Evolutionary conservation across 2,329 filamentous ascomycete genomes (phyloP).

Genomic region (Alternaria novae-zelandiae): DNA sequence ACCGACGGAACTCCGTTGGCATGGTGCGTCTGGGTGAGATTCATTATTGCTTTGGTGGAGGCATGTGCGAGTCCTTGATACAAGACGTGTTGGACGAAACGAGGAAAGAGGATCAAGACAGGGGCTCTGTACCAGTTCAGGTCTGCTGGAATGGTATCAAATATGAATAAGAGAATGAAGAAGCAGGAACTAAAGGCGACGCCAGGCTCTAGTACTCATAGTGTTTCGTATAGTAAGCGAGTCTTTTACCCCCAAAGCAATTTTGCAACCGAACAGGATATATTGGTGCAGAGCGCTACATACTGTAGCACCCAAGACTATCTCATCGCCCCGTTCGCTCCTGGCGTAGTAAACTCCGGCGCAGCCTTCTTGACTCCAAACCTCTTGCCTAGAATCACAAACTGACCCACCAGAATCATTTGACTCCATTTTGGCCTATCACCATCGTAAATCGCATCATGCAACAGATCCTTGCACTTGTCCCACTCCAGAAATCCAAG

Average conservation of each 20-base stretch:
- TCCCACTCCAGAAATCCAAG: conserved; percentile 33
- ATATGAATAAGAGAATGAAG: not conserved
- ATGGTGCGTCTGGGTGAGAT: not conserved
- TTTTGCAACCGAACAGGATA: not conserved
- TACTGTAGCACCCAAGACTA: not conserved
- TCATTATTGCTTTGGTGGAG: not conserved
- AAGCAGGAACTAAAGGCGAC: not conserved
- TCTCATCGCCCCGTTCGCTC: not conserved
- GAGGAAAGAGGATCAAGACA: too few species aligned
- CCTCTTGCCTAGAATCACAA: conserved; percentile 19
- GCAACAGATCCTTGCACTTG: conserved; percentile 14
- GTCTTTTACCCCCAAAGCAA: too few species aligned
- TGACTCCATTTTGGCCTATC: conserved; percentile 19
- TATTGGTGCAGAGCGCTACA: not conserved
- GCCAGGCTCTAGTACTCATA: not conserved
- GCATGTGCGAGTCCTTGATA: not conserved
- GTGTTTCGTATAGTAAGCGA: not conserved
- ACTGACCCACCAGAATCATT: conserved; percentile 25
- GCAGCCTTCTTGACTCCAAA: conserved; percentile 17
- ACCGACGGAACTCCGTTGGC: not conserved
- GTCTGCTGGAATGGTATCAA: not conserved
- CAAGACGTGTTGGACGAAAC: too few species aligned
- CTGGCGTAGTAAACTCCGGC: not conserved
- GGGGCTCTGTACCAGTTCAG: not conserved
- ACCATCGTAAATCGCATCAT: conserved; percentile 18